A percentile compares a stretch with the other conserved stretches of the same genome.
These are phyloP conservation scores for Anisogramma anomala DNA, from an alignment of 2,329 filamentous ascomycete species.

Conservation along the genomic window DNA sequence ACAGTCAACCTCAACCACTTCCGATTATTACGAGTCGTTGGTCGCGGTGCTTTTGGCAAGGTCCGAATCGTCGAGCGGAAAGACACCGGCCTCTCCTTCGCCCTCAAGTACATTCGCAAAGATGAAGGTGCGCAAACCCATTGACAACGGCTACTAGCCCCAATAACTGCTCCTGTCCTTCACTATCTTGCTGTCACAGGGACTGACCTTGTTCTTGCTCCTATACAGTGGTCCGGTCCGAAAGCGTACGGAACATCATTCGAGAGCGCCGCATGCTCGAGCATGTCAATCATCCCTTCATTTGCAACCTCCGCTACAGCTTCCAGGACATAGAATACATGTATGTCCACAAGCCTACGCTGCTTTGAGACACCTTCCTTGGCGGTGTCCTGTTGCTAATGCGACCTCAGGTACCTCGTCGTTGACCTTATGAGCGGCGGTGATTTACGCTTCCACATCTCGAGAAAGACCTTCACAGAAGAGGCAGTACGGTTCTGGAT, in stretches of 20 bases:
- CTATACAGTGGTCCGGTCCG: slow-evolving; percentile 75
- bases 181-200: not conserved
- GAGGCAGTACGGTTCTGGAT: slow-evolving; percentile 97
- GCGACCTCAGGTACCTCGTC: slow-evolving; percentile 67
- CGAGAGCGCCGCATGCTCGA: slow-evolving; percentile 96
- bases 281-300: slow-evolving; percentile 93
- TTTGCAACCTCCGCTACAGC: slow-evolving; percentile 96
- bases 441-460: slow-evolving; percentile 94
- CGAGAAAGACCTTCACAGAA: slow-evolving; percentile 93
- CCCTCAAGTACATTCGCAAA: slow-evolving; percentile 95
- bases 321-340: slow-evolving; percentile 99
- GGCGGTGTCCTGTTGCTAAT: slow-evolving; percentile 8
- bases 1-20: slow-evolving; percentile 96
- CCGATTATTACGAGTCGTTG: slow-evolving; percentile 84
- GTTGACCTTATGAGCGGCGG: slow-evolving; percentile 97
- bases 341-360: slow-evolving; percentile 39
- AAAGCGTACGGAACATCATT: slow-evolving; percentile 97
- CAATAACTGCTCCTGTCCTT: not conserved
- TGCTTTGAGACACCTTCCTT: slow-evolving; percentile 15
- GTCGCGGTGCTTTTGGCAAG: slow-evolving; percentile 96
- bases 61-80: slow-evolving; percentile 97
- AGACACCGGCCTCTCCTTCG: slow-evolving; percentile 86
- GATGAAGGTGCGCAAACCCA: slow-evolving; percentile 64
- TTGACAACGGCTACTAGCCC: not conserved
- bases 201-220: slow-evolving; percentile 13